phyloP scores from a whole-genome alignment of 768 basidiomycete species.

The Kwoniella pini region DNA sequence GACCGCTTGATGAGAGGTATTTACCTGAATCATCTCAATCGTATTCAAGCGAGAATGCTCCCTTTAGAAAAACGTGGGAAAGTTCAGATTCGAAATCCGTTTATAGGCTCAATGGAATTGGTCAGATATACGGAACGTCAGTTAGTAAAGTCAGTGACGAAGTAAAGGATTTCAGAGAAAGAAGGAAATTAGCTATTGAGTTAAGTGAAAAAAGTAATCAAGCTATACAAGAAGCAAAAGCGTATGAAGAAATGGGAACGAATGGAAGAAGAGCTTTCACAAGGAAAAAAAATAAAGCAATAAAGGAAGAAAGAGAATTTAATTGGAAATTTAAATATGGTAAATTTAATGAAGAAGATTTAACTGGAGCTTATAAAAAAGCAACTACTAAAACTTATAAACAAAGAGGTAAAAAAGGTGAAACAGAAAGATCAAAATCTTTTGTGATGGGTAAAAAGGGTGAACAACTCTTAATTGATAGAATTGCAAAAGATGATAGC shows the following conservation, averaged over 20 bases:
- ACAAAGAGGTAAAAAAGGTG: constrained; percentile 18
- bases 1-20: constrained; percentile 2
- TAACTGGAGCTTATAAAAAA: constrained; percentile 1
- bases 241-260: constrained; percentile 1
- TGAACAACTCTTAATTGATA: background rate
- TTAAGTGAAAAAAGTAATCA: constrained; percentile 14
- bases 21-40: constrained; percentile 14
- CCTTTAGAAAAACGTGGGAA: background rate
- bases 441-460: constrained; percentile 20
- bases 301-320: constrained; percentile 47
- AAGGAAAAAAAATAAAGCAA: constrained; percentile 59
- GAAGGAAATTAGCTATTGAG: constrained; percentile 26
- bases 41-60: background rate
- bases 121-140: constrained; percentile 34
- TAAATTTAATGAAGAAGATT: background rate
- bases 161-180: constrained; percentile 13
- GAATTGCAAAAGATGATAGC: constrained; percentile 16
- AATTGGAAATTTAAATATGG: background rate
- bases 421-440: constrained; percentile 3
- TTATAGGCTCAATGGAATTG: constrained; percentile 31
- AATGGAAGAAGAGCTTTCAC: constrained; percentile 55
- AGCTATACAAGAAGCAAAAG: background rate
- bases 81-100: background rate
- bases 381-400: background rate
- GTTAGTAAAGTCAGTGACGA: constrained; percentile 22